Conservation (phyloP, 495 filamentous ascomycete genomes). For the Aspergillus egyptiacus region DNA sequence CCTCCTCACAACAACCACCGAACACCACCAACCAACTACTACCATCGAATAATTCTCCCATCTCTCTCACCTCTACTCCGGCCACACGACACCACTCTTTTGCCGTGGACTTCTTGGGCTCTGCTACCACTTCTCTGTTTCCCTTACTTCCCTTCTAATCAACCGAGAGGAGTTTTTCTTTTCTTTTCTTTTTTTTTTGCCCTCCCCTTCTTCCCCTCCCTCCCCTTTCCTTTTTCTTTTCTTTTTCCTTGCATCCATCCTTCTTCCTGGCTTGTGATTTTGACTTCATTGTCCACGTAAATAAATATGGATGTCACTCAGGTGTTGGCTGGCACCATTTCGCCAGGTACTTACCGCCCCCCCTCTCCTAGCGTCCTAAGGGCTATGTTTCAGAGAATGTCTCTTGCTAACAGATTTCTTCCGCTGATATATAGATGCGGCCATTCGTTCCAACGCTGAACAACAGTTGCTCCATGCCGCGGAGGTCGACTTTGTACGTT, state of each 20-base stretch:
- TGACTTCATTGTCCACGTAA: constrained; percentile 22
- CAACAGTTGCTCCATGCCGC: constrained; percentile 89
- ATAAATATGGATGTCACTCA: constrained; percentile 69
- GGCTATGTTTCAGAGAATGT: constrained; percentile 2
- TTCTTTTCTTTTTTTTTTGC: constrained; percentile 16
- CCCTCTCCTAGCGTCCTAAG: not conserved
- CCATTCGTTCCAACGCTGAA: constrained; percentile 82
- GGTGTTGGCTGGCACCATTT: constrained; percentile 88
- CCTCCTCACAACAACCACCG: constrained; percentile 1
- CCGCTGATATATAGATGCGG: constrained; percentile 59
- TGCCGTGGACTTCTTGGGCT: constrained; percentile 12
- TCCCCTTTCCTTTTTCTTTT: constrained; percentile 23
- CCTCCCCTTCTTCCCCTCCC: constrained; percentile 25
- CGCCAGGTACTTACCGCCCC: constrained; percentile 60
- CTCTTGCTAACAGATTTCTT: constrained; percentile 23
- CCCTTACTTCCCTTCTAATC: constrained; percentile 9
- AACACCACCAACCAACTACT: not conserved
- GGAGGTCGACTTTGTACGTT: constrained; percentile 88
- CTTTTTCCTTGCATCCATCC: constrained; percentile 13
- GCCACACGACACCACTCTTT: constrained; percentile 15
- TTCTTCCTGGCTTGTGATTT: constrained; percentile 25
- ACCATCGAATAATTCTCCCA: constrained; percentile 10
- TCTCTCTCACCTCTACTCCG: not conserved
- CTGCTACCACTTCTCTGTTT: constrained; percentile 11
- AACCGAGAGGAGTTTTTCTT: constrained; percentile 12